Evolutionary conservation across 116 monocot genomes (phyloP), one percentile per base, ranked within the genome.

Genomic region (Iris pallida): DNA sequence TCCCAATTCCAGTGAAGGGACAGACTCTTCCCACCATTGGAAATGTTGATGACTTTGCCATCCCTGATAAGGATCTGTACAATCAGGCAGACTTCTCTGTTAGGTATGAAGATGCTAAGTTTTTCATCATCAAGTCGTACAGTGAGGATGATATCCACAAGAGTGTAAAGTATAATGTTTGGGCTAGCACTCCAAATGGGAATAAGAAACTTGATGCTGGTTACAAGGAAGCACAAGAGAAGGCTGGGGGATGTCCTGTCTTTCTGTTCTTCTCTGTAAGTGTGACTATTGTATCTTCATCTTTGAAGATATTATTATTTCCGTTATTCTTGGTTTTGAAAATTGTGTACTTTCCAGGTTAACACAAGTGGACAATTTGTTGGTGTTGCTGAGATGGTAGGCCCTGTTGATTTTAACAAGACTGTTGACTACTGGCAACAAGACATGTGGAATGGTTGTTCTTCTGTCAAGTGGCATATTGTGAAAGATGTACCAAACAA

Each of bases 401-500:
- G 98, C 16, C 85, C 77, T 4, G 98, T 98, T 78, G 98, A 98
- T 82, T 98, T 98, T 69, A 79, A 90, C 74, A 98, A 90, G 64
- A 98, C 87, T 9, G 75, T 98, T 4, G 89, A 85, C 14, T 90
- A 98, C 62, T 93, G 90, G 93, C 98, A 98, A 59, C 98, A 98
- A 55, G 93, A 93, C 63, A 98, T 88, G 76, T 98, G 98, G 98
- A 93, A 76, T 78, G 98, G 98, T 17, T 93, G 88, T 61, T 90
- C 93, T 65, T 81, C 86, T 72, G 90, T 98, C 47, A 98, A 85
- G 80, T 98, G 98, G 98, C 98, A 98, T 20, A 82, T 98, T 59
- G 85, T 98, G 7, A 98, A 98, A 73, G 98, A 98, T 82, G 86
- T 98, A 8, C 98, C 93, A n/a, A 98, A 98, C 66, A 86, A 62